A percentile compares a stretch with the other conserved stretches of the same genome.
Evolutionary conservation across 352 stramenopile species (phyloP).

Genomic region (Phytophthora idaei): DNA sequence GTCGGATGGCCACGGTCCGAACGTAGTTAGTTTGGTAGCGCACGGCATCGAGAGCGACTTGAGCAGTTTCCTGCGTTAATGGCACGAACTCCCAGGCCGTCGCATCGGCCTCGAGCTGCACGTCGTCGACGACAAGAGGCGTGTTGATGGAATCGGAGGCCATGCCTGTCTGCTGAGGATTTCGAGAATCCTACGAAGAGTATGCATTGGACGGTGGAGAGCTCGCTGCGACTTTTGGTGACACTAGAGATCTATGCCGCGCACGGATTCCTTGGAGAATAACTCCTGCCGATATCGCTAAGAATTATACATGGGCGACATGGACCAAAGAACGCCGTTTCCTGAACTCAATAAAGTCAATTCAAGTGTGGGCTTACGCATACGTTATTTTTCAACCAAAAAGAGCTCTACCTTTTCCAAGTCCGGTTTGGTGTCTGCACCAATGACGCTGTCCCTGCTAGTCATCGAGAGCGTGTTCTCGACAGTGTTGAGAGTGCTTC

Average conservation of each 20-base stretch:
- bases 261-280: neutral
- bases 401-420: slow-evolving; percentile 22
- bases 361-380: neutral
- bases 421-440: neutral
- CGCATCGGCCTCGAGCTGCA: slow-evolving; percentile 13
- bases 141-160: neutral
- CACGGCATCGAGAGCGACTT: slow-evolving; percentile 44
- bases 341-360: neutral
- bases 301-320: no score
- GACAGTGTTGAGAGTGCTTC: slow-evolving; percentile 16
- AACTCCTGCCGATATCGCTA: no score
- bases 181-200: neutral
- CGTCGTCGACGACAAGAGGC: slow-evolving; percentile 5
- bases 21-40: slow-evolving; percentile 49
- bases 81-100: slow-evolving; percentile 30
- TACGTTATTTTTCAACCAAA: slow-evolving; percentile 11
- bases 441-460: slow-evolving; percentile 15
- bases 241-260: slow-evolving; percentile 1
- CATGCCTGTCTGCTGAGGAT: slow-evolving; percentile 7
- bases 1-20: slow-evolving; percentile 26
- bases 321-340: no score
- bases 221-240: slow-evolving; percentile 17
- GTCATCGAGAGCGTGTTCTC: slow-evolving; percentile 21
- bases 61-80: slow-evolving; percentile 23
- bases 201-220: slow-evolving; percentile 7